Base-by-base conservation (phyloP, 768 basidiomycete species). In the Erythrobasidium yunnanense region DNA sequence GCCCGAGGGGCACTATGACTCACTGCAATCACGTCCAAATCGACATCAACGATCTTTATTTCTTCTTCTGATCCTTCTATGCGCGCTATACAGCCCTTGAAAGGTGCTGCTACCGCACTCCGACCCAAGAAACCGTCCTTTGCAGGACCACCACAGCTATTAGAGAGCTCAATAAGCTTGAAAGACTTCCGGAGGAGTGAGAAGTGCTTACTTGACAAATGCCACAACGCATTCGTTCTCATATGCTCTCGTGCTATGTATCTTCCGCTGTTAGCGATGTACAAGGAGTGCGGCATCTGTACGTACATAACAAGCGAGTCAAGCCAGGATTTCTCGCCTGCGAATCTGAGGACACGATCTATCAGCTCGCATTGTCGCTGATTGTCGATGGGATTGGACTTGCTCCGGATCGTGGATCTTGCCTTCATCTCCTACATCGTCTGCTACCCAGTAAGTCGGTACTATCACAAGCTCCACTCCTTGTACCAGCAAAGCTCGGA, bases 381-480 rank as follows among this genome's bases (percentile, higher is more conserved):
- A 46, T 3, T 18, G 46, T 4, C 23, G 29, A 17, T 4, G 25
- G 18, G 18, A 32, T 29, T 2, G 27, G 22, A 51, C 60, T 1
- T 33, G 57, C 6, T 66, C 30, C 18, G 42, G 51, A 57, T 70
- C 68, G 55, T 68, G 63, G 27, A 25, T 8, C 18, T 67, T 56
- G 1, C 65, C 58, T 8, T 25, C 57, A 1, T 53, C 47, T 4
- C 50, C 66, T 5, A 55, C 62, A 38, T 72, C 71, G 18, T 50
- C 23, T 1, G 38, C 47, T 38, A 60, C 66, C 71, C 71, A 72
- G 62, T 67, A 72, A 1, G 71, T 71, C 4, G 71, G 71, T 23
- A 58, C 67, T 56, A 65, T 65, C 8, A 55, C 62, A 30, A 68
- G 35, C 22, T 68, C 67, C 46, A 65, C 67, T 15, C 32, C 52